Percentiles rank a stretch among this genome's conserved stretches.
These are phyloP conservation scores for Erucastrum elatum DNA, from an alignment of 345 rosid species.

Conservation along the genomic window DNA sequence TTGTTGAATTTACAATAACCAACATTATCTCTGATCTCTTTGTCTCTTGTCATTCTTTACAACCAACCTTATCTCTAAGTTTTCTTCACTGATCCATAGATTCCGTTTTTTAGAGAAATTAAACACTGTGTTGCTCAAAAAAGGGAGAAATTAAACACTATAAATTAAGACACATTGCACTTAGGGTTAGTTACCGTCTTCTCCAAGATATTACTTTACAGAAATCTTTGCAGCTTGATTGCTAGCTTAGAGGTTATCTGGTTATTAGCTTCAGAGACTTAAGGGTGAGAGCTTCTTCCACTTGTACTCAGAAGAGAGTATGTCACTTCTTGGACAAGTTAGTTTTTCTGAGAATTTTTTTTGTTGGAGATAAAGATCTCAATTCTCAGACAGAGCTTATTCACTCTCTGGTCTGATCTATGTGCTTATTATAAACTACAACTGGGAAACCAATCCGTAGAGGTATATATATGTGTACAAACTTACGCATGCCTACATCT, in stretches of 20 bases:
- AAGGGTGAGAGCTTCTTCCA: too few relatives aligned
- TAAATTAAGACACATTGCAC: constrained; percentile 50
- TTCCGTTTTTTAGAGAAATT: constrained; percentile 44
- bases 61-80: constrained; percentile 51
- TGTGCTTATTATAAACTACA: constrained; percentile 36
- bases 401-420: constrained; percentile 56
- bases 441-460: too few relatives aligned
- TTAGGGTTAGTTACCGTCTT: constrained; percentile 31
- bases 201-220: constrained; percentile 19
- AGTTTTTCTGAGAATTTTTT: constrained; percentile 33
- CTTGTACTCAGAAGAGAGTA: too few relatives aligned
- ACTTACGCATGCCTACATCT: background rate
- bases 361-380: constrained; percentile 45
- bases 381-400: constrained; percentile 46
- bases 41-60: background rate
- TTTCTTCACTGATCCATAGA: constrained; percentile 63
- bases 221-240: too few relatives aligned
- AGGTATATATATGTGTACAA: background rate
- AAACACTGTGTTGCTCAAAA: too few relatives aligned
- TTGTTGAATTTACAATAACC: background rate
- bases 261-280: too few relatives aligned
- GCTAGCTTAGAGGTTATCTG: too few relatives aligned
- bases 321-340: constrained; percentile 1
- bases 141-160: constrained; percentile 47
- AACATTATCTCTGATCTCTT: background rate